Base-by-base conservation (phyloP, 139 green algal species). In the Edaphochlamys debaryana region DNA sequence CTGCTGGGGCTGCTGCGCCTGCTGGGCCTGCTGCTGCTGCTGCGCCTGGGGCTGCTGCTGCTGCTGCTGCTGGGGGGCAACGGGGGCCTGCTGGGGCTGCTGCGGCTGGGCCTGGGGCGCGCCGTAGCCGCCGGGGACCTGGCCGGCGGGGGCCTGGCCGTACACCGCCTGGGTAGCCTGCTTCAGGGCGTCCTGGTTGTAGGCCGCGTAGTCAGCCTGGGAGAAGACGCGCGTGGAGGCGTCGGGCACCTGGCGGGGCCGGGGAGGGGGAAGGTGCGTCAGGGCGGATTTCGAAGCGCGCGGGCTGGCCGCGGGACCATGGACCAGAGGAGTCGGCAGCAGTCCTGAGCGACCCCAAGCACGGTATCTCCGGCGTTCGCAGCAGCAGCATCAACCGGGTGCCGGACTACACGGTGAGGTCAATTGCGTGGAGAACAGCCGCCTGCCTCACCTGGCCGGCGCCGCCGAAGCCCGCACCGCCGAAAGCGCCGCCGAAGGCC, bases 161-260 rank as follows among this genome's bases (percentile, higher is more conserved):
- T 77, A 84, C 34, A 54, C 78, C 20, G 78, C 68, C 78, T 84
- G 78, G 19, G 78, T 71, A 1, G 78, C 78, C 45, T 84, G 78
- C 66, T 76, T 76, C 36, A 84, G 78, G 20, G 68, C 78, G 17
- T 84, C 78, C 64, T 84, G 78, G 66, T 84, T 84, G 78, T 84
- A 84, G 20, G 66, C 78, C 2, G 41, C 11, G 64, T 84, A 83
- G 64, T 73, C 77, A 6, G 45, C 15, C 63, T 74, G 63, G 3
- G n/a, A 42, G 50, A 84, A 84, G 13, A 84, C 78, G 66, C 78
- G 48, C 22, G 29, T 29, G 1, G 29, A 25, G 34, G 78, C 52
- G 23, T 84, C 78, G 5, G 62, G 78, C 11, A 68, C 78, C 78
- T n/a, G n/a, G n/a, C n/a, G n/a, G n/a, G n/a, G n/a, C n/a, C n/a